Evolutionary conservation across 2,329 filamentous ascomycete genomes (phyloP).

Genomic region (Xylariomycetidae sp.): DNA sequence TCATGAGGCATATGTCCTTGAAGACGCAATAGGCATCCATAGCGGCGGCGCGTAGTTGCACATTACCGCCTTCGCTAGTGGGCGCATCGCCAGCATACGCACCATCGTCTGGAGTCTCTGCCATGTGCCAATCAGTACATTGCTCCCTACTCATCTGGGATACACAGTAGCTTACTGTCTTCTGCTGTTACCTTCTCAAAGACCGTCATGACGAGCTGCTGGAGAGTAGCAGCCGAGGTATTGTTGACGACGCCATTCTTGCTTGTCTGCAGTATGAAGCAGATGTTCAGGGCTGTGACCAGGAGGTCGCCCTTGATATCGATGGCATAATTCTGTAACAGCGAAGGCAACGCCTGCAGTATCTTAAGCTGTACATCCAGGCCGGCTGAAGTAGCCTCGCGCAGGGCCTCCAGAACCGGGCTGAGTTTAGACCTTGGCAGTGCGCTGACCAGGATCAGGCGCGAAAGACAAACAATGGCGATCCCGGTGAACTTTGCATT

Average conservation of each 20-base stretch:
- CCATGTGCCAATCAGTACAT: slow-evolving; percentile 2
- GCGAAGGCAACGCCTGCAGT: slow-evolving; percentile 79
- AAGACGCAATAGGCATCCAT: slow-evolving; percentile 85
- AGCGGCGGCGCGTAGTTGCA: slow-evolving; percentile 67
- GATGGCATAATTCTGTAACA: slow-evolving; percentile 83
- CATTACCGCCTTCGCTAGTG: slow-evolving; percentile 50
- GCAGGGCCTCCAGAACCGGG: slow-evolving; percentile 82
- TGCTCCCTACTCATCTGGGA: not conserved
- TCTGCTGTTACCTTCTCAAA: slow-evolving; percentile 87
- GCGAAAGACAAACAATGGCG: slow-evolving; percentile 81
- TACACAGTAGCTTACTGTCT: slow-evolving; percentile 58
- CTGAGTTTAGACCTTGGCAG: slow-evolving; percentile 73
- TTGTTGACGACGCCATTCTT: slow-evolving; percentile 94
- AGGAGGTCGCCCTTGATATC: slow-evolving; percentile 78
- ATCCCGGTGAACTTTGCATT: slow-evolving; percentile 87
- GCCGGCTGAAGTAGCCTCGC: slow-evolving; percentile 72
- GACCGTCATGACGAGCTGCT: slow-evolving; percentile 85
- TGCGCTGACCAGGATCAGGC: slow-evolving; percentile 75
- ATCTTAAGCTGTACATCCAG: slow-evolving; percentile 95
- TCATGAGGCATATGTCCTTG: slow-evolving; percentile 81
- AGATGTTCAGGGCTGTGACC: slow-evolving; percentile 79
- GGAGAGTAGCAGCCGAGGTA: slow-evolving; percentile 91
- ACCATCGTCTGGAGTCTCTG: slow-evolving; percentile 42
- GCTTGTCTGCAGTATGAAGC: slow-evolving; percentile 81
- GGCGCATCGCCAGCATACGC: slow-evolving; percentile 62